Base-by-base conservation (phyloP, 805 yeast species). In the Debaryomyces maramus region DNA sequence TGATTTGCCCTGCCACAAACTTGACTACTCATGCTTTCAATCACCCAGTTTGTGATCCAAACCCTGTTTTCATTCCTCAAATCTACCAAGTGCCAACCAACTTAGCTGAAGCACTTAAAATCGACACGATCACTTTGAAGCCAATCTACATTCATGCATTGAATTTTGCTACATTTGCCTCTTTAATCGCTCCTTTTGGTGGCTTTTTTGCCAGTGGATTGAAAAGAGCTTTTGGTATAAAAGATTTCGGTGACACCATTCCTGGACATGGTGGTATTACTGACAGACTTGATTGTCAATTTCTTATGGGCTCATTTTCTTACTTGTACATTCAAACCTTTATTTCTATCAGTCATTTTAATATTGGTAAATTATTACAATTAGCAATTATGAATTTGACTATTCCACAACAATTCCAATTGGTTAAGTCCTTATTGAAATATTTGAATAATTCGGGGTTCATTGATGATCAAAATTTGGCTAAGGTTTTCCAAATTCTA, bases 231-330 rank as follows among this genome's bases (percentile, higher is more conserved):
- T 90, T 93, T 68, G 87, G 91, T 56, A 89, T 90, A 40, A 93
- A 93, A 67, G 99, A 93, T 65, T 93, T 93, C 57, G 99, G 98
- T 51, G 95, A 91, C 58, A 91, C 98, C 7, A 93, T 93, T 51
- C 99, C 99, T 11, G 99, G 99, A 22, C 99, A 93, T 60, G 99
- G 99, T 47, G 99, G 99, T 51, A 83, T 93, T 50, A 90, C 97
- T 18, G 99, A 93, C 61, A 79, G 99, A 67, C 83, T 93, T 72
- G 99, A 93, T 67, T 93, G 99, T 67, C 98, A 93, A 67, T 93
- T 91, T 60, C 72, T 93, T 52, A 93, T 93, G 98, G 99, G 99
- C 9, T 87, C 95, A 28, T 93, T 93, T 60, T 78, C 93, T 23
- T 90, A 89, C 58, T 72, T 93, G 50, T 93, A 93, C 67, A 90